phyloP scores from a whole-genome alignment of 257 asterid genomes.

The Jasminum sambac region DNA sequence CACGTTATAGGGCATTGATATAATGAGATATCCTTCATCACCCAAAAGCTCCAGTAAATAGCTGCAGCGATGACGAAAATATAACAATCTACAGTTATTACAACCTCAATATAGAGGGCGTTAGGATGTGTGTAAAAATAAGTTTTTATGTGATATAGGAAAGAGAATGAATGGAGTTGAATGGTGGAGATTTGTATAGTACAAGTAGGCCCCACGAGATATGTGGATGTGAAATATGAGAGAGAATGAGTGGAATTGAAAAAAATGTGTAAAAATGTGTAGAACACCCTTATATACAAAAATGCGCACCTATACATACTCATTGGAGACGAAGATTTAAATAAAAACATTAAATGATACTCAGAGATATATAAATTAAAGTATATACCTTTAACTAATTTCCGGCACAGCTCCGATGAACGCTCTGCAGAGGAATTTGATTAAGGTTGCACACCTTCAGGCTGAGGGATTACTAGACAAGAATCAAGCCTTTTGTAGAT shows the following conservation, averaged over 20 bases:
- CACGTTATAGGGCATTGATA: constrained; percentile 91
- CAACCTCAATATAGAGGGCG: no score
- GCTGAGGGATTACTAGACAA: constrained; percentile 80
- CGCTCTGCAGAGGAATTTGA: constrained; percentile 93
- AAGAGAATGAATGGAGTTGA: no score
- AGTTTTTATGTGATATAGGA: no score
- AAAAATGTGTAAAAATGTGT: no score
- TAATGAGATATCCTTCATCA: constrained; percentile 74
- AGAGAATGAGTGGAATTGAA: no score
- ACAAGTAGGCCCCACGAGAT: no score
- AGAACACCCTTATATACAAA: no score
- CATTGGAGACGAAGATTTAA: not conserved
- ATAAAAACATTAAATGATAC: not conserved
- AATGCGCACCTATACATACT: not conserved
- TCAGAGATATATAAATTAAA: not conserved
- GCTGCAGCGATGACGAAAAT: constrained; percentile 39
- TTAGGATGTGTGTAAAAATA: no score
- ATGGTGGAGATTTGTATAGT: no score
- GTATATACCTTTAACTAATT: constrained; percentile 65
- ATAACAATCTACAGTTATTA: no score
- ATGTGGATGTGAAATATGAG: no score
- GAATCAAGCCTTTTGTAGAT: constrained; percentile 66
- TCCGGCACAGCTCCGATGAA: constrained; percentile 98
- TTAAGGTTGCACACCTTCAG: constrained; percentile 59
- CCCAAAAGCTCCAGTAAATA: constrained; percentile 75